These are phyloP conservation scores for Noccaea bulbosa DNA, from an alignment of 345 rosid species.

Conservation along the genomic window DNA sequence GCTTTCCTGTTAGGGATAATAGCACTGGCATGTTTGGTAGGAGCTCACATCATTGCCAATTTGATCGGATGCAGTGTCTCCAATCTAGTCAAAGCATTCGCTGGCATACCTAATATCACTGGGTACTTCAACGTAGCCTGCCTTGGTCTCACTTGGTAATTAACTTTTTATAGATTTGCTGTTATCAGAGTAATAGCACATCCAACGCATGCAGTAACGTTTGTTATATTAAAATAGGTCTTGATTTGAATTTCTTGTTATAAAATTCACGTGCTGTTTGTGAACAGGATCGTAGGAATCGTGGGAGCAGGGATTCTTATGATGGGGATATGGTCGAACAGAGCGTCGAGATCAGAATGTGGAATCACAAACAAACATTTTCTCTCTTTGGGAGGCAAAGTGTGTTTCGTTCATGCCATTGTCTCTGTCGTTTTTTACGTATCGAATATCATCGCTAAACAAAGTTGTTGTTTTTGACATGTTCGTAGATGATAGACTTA, in stretches of 20 bases:
- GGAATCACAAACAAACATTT: constrained; percentile 21
- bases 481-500: not conserved
- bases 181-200: not conserved
- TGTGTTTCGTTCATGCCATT: constrained; percentile 35
- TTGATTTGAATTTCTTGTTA: not conserved
- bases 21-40: constrained; percentile 23
- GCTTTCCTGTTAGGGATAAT: constrained; percentile 32
- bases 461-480: not conserved
- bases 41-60: constrained; percentile 23
- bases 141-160: constrained; percentile 26
- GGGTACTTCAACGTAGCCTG: constrained; percentile 1
- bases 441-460: constrained; percentile 8
- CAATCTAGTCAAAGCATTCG: not conserved
- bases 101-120: constrained; percentile 12
- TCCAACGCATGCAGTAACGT: not conserved
- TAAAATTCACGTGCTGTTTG: constrained; percentile 1
- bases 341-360: constrained; percentile 34
- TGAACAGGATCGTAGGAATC: constrained; percentile 15
- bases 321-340: constrained; percentile 35
- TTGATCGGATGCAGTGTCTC: constrained; percentile 27
- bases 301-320: constrained; percentile 1
- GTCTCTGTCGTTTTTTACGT: constrained; percentile 8
- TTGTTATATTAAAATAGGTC: not conserved
- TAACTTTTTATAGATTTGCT: not conserved
- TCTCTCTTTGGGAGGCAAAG: constrained; percentile 14